Evolutionary conservation across 257 asterid genomes (phyloP).

Genomic region (Nicotiana tabacum): DNA sequence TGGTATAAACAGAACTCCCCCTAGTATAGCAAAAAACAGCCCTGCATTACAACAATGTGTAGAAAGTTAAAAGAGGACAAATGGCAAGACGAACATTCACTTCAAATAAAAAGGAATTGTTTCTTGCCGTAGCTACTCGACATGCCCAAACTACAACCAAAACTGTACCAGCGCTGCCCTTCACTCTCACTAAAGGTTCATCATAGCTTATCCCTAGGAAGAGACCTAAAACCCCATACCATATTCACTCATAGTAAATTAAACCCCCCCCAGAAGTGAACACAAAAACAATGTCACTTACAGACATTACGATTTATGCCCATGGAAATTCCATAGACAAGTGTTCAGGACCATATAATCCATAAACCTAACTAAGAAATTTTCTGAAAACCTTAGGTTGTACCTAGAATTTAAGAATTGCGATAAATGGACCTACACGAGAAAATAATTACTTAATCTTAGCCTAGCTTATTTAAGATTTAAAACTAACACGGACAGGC

Average conservation of each 20-base stretch:
- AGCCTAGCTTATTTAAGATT: background rate
- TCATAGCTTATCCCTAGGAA: background rate
- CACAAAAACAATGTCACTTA: background rate
- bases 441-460: background rate
- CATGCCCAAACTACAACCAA: background rate
- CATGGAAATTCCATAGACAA: background rate
- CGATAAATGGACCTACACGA: background rate
- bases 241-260: background rate
- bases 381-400: too few relatives aligned
- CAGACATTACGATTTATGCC: background rate
- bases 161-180: background rate
- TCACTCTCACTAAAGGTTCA: background rate
- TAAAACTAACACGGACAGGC: background rate
- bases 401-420: too few relatives aligned
- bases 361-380: too few relatives aligned
- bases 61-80: background rate
- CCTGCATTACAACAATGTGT: conserved; percentile 40
- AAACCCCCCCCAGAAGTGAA: background rate
- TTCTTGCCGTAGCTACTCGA: background rate
- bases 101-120: background rate
- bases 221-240: background rate
- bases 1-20: conserved; percentile 80
- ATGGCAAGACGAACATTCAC: background rate
- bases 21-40: conserved; percentile 72
- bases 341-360: background rate